Evolutionary conservation across 2,329 filamentous ascomycete genomes (phyloP).

Genomic region (Alternaria arborescens): DNA sequence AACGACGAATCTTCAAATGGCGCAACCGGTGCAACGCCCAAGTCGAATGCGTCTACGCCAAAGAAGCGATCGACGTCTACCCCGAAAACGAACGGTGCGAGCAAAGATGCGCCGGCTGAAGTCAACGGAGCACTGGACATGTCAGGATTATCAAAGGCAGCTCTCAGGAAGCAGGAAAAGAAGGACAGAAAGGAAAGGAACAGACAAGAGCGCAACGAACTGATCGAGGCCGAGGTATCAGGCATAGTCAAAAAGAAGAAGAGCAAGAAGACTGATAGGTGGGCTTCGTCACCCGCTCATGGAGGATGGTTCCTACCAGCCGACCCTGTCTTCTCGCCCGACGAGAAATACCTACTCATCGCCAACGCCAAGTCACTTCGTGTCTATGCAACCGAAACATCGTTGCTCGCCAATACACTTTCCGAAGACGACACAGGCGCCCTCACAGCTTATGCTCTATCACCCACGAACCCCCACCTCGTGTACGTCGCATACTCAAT

Average conservation of each 20-base stretch:
- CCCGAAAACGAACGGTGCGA: slow-evolving; percentile 19
- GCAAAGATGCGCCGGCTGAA: slow-evolving; percentile 16
- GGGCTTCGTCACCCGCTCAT: slow-evolving; percentile 56
- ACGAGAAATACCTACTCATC: slow-evolving; percentile 73
- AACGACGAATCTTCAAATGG: slow-evolving; percentile 26
- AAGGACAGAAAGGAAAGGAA: slow-evolving; percentile 21
- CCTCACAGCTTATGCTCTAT: slow-evolving; percentile 63
- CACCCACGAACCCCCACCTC: slow-evolving; percentile 59
- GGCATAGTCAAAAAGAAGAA: slow-evolving; percentile 31
- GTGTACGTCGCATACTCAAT: slow-evolving; percentile 63
- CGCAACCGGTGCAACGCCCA: slow-evolving; percentile 22
- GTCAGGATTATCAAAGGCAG: slow-evolving; percentile 12
- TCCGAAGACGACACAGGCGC: slow-evolving; percentile 51
- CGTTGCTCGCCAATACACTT: slow-evolving; percentile 79
- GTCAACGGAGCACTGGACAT: slow-evolving; percentile 9
- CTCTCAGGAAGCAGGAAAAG: slow-evolving; percentile 18
- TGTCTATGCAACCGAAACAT: slow-evolving; percentile 82
- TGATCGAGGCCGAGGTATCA: slow-evolving; percentile 5
- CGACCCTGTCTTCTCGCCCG: slow-evolving; percentile 66
- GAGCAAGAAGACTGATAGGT: slow-evolving; percentile 26
- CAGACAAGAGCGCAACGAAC: slow-evolving; percentile 9
- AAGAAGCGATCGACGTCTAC: slow-evolving; percentile 21
- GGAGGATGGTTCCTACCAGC: slow-evolving; percentile 65
- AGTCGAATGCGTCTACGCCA: slow-evolving; percentile 22
- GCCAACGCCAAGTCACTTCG: slow-evolving; percentile 78